These are phyloP conservation scores for Camellia granthamiana DNA, from an alignment of 148 eudicot species.

Conservation along the genomic window DNA sequence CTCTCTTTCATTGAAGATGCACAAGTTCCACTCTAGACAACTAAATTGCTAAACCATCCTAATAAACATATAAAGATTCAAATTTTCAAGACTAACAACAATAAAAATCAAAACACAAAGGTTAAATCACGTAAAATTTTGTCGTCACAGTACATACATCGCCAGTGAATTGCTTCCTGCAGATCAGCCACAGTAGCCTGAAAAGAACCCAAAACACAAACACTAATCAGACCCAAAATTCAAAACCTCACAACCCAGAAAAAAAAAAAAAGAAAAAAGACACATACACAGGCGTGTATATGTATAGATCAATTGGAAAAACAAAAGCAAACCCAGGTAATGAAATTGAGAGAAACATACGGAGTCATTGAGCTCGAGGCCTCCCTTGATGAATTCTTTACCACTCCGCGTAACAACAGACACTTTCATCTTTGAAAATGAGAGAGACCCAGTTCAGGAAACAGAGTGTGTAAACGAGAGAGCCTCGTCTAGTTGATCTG, in stretches of 20 bases:
- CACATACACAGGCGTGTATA: neutral
- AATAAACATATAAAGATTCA: neutral
- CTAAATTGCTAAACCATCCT: neutral
- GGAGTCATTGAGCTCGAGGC: slow-evolving; percentile 70
- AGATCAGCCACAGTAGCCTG: slow-evolving; percentile 93
- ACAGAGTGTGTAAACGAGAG: neutral
- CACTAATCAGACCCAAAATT: neutral
- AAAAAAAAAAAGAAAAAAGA: neutral
- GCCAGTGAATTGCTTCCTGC: slow-evolving; percentile 82
- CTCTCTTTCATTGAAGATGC: neutral
- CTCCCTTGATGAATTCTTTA: slow-evolving; percentile 72
- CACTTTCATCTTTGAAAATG: slow-evolving; percentile 63
- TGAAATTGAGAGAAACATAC: slow-evolving; percentile 42
- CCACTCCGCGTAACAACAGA: slow-evolving; percentile 74
- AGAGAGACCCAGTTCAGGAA: slow-evolving; percentile 27
- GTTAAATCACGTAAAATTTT: neutral
- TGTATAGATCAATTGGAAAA: neutral
- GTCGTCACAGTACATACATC: slow-evolving; percentile 43
- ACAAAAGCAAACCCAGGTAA: slow-evolving; percentile 13
- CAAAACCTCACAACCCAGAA: neutral
- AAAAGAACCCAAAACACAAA: slow-evolving; percentile 6
- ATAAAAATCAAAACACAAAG: neutral
- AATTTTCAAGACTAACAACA: neutral
- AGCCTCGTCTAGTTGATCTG: slow-evolving; percentile 20
- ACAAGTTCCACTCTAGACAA: neutral